A percentile compares a stretch with the other conserved stretches of the same genome.
Conservation (phyloP, 805 yeast species). For the Yamadazyma philogaea region DNA sequence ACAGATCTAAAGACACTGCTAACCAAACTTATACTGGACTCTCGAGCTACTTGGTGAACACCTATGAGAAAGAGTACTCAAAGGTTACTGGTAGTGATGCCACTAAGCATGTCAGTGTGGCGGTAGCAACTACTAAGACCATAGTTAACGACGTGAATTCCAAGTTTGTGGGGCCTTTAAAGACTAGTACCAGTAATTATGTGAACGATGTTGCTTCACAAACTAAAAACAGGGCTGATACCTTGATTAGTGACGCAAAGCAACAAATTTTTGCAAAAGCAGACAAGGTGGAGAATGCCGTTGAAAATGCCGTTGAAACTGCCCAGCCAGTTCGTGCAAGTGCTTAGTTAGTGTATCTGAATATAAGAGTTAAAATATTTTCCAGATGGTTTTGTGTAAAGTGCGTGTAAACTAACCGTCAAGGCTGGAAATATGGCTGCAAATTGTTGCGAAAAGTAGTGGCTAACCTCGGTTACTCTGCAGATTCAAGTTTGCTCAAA, state of each 20-base stretch:
- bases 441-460: too few species aligned
- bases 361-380: not conserved
- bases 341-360: slow-evolving; percentile 14
- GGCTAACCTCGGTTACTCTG: too few species aligned
- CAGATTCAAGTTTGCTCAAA: too few species aligned
- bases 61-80: slow-evolving; percentile 33
- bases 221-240: slow-evolving; percentile 35
- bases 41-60: slow-evolving; percentile 27
- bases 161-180: slow-evolving; percentile 38
- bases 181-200: slow-evolving; percentile 36
- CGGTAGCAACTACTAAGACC: slow-evolving; percentile 6
- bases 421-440: not conserved
- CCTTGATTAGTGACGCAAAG: slow-evolving; percentile 13
- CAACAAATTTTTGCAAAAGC: slow-evolving; percentile 12
- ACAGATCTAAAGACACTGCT: slow-evolving; percentile 22
- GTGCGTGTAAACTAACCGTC: not conserved
- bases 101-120: slow-evolving; percentile 20
- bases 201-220: slow-evolving; percentile 33
- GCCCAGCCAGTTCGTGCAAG: slow-evolving; percentile 21
- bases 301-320: not conserved
- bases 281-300: slow-evolving; percentile 5
- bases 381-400: not conserved
- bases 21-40: slow-evolving; percentile 16
- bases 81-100: slow-evolving; percentile 11
- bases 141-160: slow-evolving; percentile 24